phyloP scores from a whole-genome alignment of 768 basidiomycete genomes.

The Floccularia luteovirens region DNA sequence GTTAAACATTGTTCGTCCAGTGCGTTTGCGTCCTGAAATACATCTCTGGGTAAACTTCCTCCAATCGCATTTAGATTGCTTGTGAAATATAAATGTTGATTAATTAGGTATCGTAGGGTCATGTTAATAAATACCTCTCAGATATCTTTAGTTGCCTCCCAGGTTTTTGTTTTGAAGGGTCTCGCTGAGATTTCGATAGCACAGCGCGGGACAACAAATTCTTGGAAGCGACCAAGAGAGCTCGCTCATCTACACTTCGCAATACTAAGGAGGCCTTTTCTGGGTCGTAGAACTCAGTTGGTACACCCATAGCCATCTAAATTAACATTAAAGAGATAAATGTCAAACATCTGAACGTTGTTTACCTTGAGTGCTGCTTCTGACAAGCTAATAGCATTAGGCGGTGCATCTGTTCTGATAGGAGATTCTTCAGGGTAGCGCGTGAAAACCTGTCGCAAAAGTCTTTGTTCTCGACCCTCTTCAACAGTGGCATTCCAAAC shows the following conservation, averaged over 20 bases:
- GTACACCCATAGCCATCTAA: constrained; percentile 75
- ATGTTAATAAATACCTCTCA: constrained; percentile 36
- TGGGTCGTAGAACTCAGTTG: constrained; percentile 59
- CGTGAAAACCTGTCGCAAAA: constrained; percentile 51
- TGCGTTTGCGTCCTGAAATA: constrained; percentile 64
- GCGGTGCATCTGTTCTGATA: constrained; percentile 13
- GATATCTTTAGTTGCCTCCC: constrained; percentile 75
- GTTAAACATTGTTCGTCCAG: constrained; percentile 49
- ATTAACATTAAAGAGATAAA: not conserved
- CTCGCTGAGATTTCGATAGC: constrained; percentile 58
- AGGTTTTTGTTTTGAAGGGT: constrained; percentile 55
- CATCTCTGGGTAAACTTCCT: constrained; percentile 54
- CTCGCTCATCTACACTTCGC: constrained; percentile 43
- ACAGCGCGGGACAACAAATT: constrained; percentile 59
- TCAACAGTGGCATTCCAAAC: constrained; percentile 68
- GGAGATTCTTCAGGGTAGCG: constrained; percentile 32
- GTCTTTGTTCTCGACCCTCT: constrained; percentile 66
- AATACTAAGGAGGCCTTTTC: constrained; percentile 53
- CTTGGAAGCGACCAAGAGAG: constrained; percentile 47
- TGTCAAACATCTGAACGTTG: not conserved
- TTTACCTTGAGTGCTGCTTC: constrained; percentile 68
- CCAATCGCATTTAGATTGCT: constrained; percentile 66
- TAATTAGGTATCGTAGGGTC: constrained; percentile 1
- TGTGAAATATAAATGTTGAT: constrained; percentile 1
- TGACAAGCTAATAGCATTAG: constrained; percentile 43